A percentile compares a stretch with the other conserved stretches of the same genome.
These are phyloP conservation scores for Petrea volubilis DNA, from an alignment of 257 asterid species.

Conservation along the genomic window DNA sequence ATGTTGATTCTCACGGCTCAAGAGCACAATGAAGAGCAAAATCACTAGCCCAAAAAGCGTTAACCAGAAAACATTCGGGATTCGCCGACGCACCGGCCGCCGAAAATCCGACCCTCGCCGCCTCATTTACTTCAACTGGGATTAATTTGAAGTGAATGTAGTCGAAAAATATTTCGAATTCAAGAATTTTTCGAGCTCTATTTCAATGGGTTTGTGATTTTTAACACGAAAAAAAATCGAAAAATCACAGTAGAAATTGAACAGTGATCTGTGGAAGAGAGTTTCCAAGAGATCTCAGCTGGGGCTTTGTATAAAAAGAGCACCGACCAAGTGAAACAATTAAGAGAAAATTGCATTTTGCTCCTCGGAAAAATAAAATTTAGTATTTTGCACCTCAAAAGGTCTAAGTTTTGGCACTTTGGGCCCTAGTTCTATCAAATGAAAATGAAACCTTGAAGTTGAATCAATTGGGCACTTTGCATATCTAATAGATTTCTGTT, in stretches of 20 bases:
- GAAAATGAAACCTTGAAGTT: too few species aligned
- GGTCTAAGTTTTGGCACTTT: too few species aligned
- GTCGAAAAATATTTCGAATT: neutral
- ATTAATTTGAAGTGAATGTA: neutral
- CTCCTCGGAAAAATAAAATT: too few species aligned
- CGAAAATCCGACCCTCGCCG: slow-evolving; percentile 80
- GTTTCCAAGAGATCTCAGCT: slow-evolving; percentile 23
- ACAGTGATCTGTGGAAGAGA: slow-evolving; percentile 16
- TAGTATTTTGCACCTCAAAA: neutral
- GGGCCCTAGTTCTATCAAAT: too few species aligned
- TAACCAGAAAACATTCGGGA: slow-evolving; percentile 63
- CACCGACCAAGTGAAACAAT: neutral
- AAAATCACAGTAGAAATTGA: slow-evolving; percentile 10
- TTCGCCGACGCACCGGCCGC: slow-evolving; percentile 75
- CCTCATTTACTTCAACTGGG: slow-evolving; percentile 48
- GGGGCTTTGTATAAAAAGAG: neutral
- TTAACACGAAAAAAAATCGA: neutral
- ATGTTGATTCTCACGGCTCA: slow-evolving; percentile 59
- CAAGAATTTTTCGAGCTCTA: slow-evolving; percentile 18
- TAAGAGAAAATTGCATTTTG: too few species aligned
- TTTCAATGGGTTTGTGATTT: slow-evolving; percentile 3
- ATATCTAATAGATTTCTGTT: too few species aligned
- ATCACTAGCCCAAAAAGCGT: slow-evolving; percentile 59
- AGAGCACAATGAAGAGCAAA: slow-evolving; percentile 59
- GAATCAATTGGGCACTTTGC: too few species aligned